These are phyloP conservation scores for Amanita subjunquillea DNA, from an alignment of 768 basidiomycete species.

Conservation along the genomic window DNA sequence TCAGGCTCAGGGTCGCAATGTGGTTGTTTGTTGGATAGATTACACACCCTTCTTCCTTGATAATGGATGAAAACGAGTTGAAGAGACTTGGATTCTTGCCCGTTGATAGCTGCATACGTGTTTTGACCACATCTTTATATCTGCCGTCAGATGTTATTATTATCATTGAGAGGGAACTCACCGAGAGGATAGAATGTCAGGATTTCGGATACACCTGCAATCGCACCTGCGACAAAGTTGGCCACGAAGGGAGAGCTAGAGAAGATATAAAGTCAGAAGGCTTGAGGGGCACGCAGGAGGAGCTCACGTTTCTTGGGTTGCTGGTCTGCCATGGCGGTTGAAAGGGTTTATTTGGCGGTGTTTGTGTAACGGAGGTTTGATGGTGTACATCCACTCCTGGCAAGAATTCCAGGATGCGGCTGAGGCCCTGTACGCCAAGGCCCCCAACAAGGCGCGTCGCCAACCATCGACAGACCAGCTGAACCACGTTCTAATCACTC, in stretches of 20 bases:
- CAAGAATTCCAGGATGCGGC: conserved; percentile 87
- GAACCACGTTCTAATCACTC: background rate
- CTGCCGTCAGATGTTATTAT: too few species aligned
- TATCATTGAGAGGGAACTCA: background rate
- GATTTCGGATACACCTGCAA: conserved; percentile 84
- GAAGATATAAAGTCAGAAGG: too few species aligned
- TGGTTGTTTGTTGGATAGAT: background rate
- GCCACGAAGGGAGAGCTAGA: conserved; percentile 52
- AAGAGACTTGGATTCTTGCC: conserved; percentile 76
- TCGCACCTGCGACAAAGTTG: conserved; percentile 92
- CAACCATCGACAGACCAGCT: background rate
- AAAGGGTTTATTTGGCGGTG: background rate
- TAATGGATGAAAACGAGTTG: conserved; percentile 72
- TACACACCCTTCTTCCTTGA: conserved; percentile 83
- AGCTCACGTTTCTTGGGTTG: conserved; percentile 22
- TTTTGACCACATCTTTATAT: conserved; percentile 86
- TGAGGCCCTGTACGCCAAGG: conserved; percentile 71
- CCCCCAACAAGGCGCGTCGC: conserved; percentile 60
- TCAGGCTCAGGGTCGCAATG: background rate
- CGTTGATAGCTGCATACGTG: conserved; percentile 94
- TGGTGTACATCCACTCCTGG: conserved; percentile 89
- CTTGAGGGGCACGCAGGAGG: background rate
- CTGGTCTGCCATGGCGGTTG: conserved; percentile 9
- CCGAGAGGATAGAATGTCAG: conserved; percentile 67
- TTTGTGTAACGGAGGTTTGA: conserved; percentile 21